Percentiles rank a stretch among this genome's conserved stretches.
Evolutionary conservation across 768 basidiomycete species (phyloP).

Genomic region (Russula dissimulans): DNA sequence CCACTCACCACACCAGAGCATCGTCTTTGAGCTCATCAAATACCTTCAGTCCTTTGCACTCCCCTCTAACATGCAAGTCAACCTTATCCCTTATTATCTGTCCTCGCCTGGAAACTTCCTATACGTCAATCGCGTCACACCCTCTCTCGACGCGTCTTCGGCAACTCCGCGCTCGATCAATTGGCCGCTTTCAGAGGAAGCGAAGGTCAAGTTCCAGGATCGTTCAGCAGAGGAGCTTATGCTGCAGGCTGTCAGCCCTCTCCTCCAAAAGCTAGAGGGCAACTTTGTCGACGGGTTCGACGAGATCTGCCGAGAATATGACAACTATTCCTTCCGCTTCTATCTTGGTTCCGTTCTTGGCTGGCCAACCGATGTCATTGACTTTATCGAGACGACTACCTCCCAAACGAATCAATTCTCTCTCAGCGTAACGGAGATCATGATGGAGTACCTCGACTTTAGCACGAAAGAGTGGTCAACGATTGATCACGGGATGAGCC

Average conservation of each 20-base stretch:
- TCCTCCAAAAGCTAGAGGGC: constrained; percentile 10
- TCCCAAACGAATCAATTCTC: constrained; percentile 24
- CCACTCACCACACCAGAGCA: constrained; percentile 11
- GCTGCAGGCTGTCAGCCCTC: constrained; percentile 10
- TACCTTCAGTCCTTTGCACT: background rate
- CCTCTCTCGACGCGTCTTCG: background rate
- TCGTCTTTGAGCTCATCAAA: constrained; percentile 14
- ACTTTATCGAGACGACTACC: constrained; percentile 22
- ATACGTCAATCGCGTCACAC: constrained; percentile 12
- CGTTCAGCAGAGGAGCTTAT: constrained; percentile 16
- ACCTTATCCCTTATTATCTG: constrained; percentile 16
- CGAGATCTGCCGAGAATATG: constrained; percentile 15
- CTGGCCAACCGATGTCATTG: constrained; percentile 19
- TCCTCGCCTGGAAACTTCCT: constrained; percentile 16
- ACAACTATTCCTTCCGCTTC: constrained; percentile 20
- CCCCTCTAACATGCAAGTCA: constrained; percentile 8
- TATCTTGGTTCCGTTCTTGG: constrained; percentile 12
- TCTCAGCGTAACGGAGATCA: constrained; percentile 22
- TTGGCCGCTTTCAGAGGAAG: constrained; percentile 8
- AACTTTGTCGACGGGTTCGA: constrained; percentile 17
- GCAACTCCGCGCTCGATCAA: constrained; percentile 4
- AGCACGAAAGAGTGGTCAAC: constrained; percentile 21
- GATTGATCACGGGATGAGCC: constrained; percentile 20
- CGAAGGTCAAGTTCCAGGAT: constrained; percentile 3
- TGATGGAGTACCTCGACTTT: constrained; percentile 23